Evolutionary conservation across 179 eudicot genomes (phyloP).

Genomic region (Amaranthus tricolor): DNA sequence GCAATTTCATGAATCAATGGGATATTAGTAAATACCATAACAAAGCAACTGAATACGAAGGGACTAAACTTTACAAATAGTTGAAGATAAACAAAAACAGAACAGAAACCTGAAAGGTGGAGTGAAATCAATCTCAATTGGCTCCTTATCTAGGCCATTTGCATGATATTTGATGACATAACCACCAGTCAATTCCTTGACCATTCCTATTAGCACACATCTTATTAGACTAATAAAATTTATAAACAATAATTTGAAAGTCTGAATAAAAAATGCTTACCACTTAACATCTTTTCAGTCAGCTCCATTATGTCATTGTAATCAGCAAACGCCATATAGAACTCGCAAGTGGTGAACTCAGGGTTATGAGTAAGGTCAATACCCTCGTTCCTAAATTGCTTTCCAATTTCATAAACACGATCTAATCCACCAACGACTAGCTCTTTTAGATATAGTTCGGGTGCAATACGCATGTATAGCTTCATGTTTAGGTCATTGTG

Average conservation of each 20-base stretch:
- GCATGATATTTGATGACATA: conserved; percentile 73
- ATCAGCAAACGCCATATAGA: conserved; percentile 95
- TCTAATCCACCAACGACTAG: conserved; percentile 93
- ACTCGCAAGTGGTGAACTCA: conserved; percentile 90
- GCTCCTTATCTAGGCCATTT: conserved; percentile 71
- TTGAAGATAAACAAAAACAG: background rate
- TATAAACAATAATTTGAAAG: background rate
- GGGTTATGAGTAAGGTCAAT: conserved; percentile 93
- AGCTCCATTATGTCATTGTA: conserved; percentile 89
- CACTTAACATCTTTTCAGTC: conserved; percentile 82
- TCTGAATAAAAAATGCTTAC: conserved; percentile 28
- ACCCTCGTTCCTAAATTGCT: conserved; percentile 92
- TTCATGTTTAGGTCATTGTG: conserved; percentile 90
- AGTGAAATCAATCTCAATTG: conserved; percentile 90
- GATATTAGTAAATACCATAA: too few species aligned
- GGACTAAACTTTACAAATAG: background rate
- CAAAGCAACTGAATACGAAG: too few species aligned
- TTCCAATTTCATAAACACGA: conserved; percentile 93
- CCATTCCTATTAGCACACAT: conserved; percentile 60
- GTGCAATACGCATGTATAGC: conserved; percentile 83
- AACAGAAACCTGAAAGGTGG: conserved; percentile 86
- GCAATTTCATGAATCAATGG: background rate
- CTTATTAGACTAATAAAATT: conserved; percentile 6
- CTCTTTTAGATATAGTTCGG: conserved; percentile 90
- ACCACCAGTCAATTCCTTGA: conserved; percentile 87